Evolutionary conservation across 768 basidiomycete genomes (phyloP).

Genomic region (Leccinum broughii): DNA sequence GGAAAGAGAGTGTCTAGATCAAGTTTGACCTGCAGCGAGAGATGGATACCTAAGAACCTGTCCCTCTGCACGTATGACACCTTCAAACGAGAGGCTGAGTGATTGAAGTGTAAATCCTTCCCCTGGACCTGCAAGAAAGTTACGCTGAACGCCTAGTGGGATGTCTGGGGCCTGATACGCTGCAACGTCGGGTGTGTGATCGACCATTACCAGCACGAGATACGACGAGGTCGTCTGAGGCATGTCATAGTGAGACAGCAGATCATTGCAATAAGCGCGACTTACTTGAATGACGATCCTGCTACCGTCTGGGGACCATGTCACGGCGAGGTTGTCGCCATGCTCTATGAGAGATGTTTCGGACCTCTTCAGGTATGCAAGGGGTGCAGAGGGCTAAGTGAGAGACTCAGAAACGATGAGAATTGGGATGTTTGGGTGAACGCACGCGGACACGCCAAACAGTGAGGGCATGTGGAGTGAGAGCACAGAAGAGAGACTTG

Average conservation of each 20-base stretch:
- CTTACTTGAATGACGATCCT: conserved; percentile 79
- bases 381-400: conserved; percentile 63
- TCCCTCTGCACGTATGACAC: conserved; percentile 79
- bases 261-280: conserved; percentile 5
- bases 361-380: conserved; percentile 76
- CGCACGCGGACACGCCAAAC: conserved; percentile 83
- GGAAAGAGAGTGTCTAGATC: conserved; percentile 3
- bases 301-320: conserved; percentile 84
- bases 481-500: conserved; percentile 74
- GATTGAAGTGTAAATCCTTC: conserved; percentile 71
- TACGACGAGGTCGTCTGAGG: conserved; percentile 76
- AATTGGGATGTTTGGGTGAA: conserved; percentile 13
- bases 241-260: neutral
- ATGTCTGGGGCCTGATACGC: conserved; percentile 58
- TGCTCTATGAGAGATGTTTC: conserved; percentile 76
- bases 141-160: conserved; percentile 52
- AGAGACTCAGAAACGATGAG: neutral
- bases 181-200: conserved; percentile 52
- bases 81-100: conserved; percentile 73
- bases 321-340: conserved; percentile 71
- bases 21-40: conserved; percentile 4
- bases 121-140: conserved; percentile 78
- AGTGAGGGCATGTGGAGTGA: conserved; percentile 69
- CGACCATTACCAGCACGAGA: conserved; percentile 72
- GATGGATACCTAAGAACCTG: conserved; percentile 59